Evolutionary conservation across 1,139 yeast genomes (phyloP).

Genomic region (Trichomonascaceae sp.): DNA sequence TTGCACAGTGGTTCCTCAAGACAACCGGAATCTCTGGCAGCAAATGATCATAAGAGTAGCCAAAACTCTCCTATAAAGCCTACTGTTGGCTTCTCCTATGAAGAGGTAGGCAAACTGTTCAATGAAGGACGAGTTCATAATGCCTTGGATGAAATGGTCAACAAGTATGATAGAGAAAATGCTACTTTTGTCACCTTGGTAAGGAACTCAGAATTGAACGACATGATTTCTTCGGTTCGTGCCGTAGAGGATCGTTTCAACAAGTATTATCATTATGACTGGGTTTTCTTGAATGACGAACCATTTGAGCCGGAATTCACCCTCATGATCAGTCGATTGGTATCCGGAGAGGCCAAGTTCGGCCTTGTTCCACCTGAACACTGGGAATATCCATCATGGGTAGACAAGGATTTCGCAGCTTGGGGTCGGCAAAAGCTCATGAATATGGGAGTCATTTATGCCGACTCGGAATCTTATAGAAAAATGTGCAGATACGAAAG

Average conservation of each 20-base stretch:
- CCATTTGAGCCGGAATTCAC: slow-evolving; percentile 48
- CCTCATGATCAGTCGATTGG: slow-evolving; percentile 37
- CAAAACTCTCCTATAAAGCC: not conserved
- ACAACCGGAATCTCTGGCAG: not conserved
- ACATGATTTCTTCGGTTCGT: slow-evolving; percentile 50
- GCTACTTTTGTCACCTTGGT: slow-evolving; percentile 62
- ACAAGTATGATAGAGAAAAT: slow-evolving; percentile 29
- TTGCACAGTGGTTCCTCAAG: not conserved
- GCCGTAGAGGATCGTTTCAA: slow-evolving; percentile 70
- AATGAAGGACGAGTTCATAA: not conserved
- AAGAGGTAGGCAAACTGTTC: not conserved
- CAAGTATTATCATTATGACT: slow-evolving; percentile 59
- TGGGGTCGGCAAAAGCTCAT: slow-evolving; percentile 43
- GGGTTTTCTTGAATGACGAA: slow-evolving; percentile 73
- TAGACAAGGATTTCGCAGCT: slow-evolving; percentile 54
- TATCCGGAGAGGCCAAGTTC: slow-evolving; percentile 58
- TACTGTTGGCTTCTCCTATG: not conserved
- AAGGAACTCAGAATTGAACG: slow-evolving; percentile 56
- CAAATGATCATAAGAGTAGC: not conserved
- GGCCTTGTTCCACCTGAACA: slow-evolving; percentile 59
- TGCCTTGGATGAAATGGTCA: not conserved
- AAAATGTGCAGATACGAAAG: slow-evolving; percentile 92
- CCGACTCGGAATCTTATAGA: slow-evolving; percentile 59
- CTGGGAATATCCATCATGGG: slow-evolving; percentile 68
- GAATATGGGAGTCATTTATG: slow-evolving; percentile 50